Base-by-base conservation (phyloP, 2,329 filamentous ascomycete species). In the Claviceps maximensis region DNA sequence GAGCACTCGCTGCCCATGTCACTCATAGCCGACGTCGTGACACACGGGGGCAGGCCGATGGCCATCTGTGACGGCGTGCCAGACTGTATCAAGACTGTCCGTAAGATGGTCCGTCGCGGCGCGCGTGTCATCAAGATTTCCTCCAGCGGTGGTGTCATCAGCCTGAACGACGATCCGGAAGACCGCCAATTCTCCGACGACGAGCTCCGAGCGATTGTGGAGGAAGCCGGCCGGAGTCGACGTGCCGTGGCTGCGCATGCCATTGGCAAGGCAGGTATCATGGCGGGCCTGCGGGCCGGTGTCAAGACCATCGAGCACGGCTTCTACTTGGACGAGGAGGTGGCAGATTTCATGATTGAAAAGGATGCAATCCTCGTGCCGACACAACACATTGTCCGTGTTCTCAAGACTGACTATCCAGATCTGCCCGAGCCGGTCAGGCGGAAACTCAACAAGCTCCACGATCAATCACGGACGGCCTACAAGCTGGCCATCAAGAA, bases 311-410 rank as follows among this genome's bases (percentile, higher is more conserved):
- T 71, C 8, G 69, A 72, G 61, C 69, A 72, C 42, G 63, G 66
- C 12, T 69, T 67, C 15, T 73, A 71, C 48, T 63, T 67, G 1
- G 70, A 73, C 54, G 58, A 69, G 31, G 70, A 73, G 57, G 71
- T 66, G 40, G 62, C 70, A 31, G 62, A 66, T 19, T 56, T 69
- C 17, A 72, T 72, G 56, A 66, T 67, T 53, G 58, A 67, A 50
- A 65, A 64, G 38, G 67, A 62, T 9, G 61, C 61, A 5, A 59
- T 71, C 2, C 70, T 65, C 50, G 64, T 73, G 10, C 65, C 69
- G 0, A 73, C 70, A 23, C 65, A 70, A 4, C 64, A 65, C 19
- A 64, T 72, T 29, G 58, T 68, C 15, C 64, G 69, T 13, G 42
- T 63, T 15, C 51, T 58, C 44, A 58, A 69, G 7, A 54, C 66